Percentiles rank a stretch among this genome's conserved stretches.
Evolutionary conservation across 1,139 yeast species (phyloP).

Genomic region (Kurtzmaniella natalensis): DNA sequence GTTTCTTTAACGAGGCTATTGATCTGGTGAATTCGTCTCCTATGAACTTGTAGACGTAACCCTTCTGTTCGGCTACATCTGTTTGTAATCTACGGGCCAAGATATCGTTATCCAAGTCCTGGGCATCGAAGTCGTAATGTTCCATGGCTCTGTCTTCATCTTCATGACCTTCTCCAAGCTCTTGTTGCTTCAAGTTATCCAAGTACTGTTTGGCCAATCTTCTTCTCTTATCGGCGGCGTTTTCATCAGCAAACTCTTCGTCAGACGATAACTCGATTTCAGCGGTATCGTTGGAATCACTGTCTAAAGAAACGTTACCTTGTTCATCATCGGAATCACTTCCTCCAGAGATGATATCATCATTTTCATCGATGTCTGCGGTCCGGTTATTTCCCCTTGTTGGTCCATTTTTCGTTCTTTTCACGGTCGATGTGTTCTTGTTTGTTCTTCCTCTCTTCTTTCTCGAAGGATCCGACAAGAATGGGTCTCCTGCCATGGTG

Average conservation of each 20-base stretch:
- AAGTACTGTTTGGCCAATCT: constrained; percentile 90
- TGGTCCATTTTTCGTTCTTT: constrained; percentile 8
- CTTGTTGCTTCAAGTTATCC: constrained; percentile 65
- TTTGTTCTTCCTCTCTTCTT: constrained; percentile 37
- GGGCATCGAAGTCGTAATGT: constrained; percentile 94
- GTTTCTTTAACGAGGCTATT: not conserved
- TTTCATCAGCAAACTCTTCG: constrained; percentile 69
- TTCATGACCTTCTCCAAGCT: constrained; percentile 36
- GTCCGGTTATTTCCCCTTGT: not conserved
- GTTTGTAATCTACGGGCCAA: constrained; percentile 73
- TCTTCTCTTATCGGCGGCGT: constrained; percentile 90
- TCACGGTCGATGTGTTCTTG: too few relatives aligned
- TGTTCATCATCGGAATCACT: constrained; percentile 34
- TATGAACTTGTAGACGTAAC: constrained; percentile 68
- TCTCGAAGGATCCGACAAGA: constrained; percentile 55
- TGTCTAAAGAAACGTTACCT: constrained; percentile 21
- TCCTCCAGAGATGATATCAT: constrained; percentile 39
- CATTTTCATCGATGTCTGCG: constrained; percentile 15
- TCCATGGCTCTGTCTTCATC: constrained; percentile 39
- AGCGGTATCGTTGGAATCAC: constrained; percentile 20
- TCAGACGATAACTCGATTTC: constrained; percentile 53
- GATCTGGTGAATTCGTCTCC: constrained; percentile 40
- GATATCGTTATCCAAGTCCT: constrained; percentile 83
- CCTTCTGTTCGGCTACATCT: constrained; percentile 88
- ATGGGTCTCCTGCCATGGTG: constrained; percentile 53